Percentiles rank a stretch among this genome's conserved stretches.
phyloP scores from a whole-genome alignment of 2,329 filamentous ascomycete species.

The Dactylella cylindrospora region DNA sequence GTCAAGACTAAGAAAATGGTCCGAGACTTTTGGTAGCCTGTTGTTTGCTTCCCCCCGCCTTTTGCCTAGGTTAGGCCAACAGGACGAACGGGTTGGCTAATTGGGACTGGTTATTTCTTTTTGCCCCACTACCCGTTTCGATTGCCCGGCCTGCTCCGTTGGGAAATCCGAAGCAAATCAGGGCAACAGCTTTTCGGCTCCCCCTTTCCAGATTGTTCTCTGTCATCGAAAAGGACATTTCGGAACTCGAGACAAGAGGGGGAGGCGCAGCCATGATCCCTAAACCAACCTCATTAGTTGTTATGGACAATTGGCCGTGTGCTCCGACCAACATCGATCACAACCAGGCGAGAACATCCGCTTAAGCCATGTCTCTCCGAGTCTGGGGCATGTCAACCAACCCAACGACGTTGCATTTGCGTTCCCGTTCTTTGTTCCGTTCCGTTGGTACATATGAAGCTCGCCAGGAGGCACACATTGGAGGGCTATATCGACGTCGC shows the following conservation, averaged over 20 bases:
- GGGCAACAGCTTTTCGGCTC: conserved; percentile 25
- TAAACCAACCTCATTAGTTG: conserved; percentile 11
- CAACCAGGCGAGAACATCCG: too few relatives aligned
- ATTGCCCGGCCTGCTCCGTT: not conserved
- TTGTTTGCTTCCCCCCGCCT: conserved; percentile 17
- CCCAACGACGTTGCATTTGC: too few relatives aligned
- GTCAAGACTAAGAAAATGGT: not conserved
- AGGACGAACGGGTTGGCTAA: conserved; percentile 34
- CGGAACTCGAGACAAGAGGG: conserved; percentile 43
- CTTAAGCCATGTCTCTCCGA: too few relatives aligned
- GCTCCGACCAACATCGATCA: conserved; percentile 28
- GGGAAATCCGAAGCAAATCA: conserved; percentile 14
- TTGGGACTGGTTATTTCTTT: conserved; percentile 11
- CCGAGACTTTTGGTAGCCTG: not conserved
- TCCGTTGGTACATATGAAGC: too few relatives aligned
- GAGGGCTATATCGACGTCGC: too few relatives aligned
- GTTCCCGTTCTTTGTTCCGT: too few relatives aligned
- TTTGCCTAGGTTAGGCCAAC: too few relatives aligned
- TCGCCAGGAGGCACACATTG: too few relatives aligned
- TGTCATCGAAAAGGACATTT: conserved; percentile 6
- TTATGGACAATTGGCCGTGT: conserved; percentile 22
- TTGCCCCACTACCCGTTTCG: conserved; percentile 21
- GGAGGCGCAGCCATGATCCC: conserved; percentile 38
- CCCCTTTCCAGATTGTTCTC: conserved; percentile 5
- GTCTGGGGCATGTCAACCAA: too few relatives aligned